These are phyloP conservation scores for Macrolepiota dolichaula DNA, from an alignment of 768 basidiomycete species.

Conservation along the genomic window DNA sequence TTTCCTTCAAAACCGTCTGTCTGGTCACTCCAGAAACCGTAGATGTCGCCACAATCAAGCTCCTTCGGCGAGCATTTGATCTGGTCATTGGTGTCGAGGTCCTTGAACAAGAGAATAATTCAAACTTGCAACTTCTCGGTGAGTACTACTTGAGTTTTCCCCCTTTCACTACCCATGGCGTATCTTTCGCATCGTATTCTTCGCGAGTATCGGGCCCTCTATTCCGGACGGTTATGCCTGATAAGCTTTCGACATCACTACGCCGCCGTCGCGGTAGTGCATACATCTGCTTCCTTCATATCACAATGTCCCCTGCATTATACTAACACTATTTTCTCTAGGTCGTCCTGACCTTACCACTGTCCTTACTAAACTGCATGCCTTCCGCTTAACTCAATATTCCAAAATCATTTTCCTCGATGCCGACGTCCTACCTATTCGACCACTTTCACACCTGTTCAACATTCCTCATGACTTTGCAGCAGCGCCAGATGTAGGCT, in stretches of 20 bases:
- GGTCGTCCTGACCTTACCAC: conserved; percentile 92
- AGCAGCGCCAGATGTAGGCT: conserved; percentile 95
- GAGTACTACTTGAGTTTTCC: conserved; percentile 28
- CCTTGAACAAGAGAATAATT: conserved; percentile 65
- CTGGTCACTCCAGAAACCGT: conserved; percentile 94
- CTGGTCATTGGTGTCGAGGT: conserved; percentile 90
- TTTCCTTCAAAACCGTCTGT: conserved; percentile 80
- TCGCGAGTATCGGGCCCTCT: background rate
- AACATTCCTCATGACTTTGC: conserved; percentile 78
- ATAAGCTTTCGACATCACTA: background rate
- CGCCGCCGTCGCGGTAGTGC: background rate
- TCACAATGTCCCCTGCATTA: background rate
- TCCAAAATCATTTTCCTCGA: conserved; percentile 87
- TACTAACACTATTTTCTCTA: conserved; percentile 26
- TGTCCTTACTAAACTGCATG: conserved; percentile 94
- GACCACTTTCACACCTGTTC: conserved; percentile 93
- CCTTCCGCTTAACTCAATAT: conserved; percentile 88
- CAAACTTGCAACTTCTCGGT: conserved; percentile 83
- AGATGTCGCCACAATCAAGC: conserved; percentile 76
- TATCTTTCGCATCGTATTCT: background rate
- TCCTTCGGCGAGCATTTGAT: conserved; percentile 77
- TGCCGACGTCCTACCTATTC: conserved; percentile 85
- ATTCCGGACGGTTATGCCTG: conserved; percentile 2
- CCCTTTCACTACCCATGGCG: background rate
- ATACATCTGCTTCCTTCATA: background rate